Percentiles rank a stretch among this genome's conserved stretches.
Evolutionary conservation across 805 yeast species (phyloP).

Genomic region (Brettanomyces sp.): DNA sequence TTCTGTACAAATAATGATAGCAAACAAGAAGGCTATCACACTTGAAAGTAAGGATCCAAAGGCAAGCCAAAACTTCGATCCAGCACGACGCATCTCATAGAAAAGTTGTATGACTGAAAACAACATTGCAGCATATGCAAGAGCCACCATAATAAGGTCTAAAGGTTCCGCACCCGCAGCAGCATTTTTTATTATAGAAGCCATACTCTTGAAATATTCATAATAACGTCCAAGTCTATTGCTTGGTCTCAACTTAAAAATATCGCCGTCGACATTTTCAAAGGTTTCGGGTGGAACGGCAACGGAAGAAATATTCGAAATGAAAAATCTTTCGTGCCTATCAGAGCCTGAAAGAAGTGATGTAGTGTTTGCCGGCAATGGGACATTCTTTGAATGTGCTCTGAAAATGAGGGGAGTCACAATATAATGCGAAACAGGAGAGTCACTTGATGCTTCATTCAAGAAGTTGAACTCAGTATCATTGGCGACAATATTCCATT

Average conservation of each 20-base stretch:
- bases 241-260: slow-evolving; percentile 50
- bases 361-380: slow-evolving; percentile 30
- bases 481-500: slow-evolving; percentile 45
- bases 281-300: slow-evolving; percentile 14
- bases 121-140: slow-evolving; percentile 84
- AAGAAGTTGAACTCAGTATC: slow-evolving; percentile 11
- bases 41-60: slow-evolving; percentile 72
- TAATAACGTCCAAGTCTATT: slow-evolving; percentile 48
- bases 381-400: slow-evolving; percentile 12
- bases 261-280: slow-evolving; percentile 31
- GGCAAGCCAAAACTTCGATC: slow-evolving; percentile 84
- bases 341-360: slow-evolving; percentile 31
- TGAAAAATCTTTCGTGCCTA: slow-evolving; percentile 32
- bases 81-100: slow-evolving; percentile 62
- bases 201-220: slow-evolving; percentile 36
- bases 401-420: slow-evolving; percentile 53
- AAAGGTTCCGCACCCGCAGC: slow-evolving; percentile 72
- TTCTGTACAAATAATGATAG: slow-evolving; percentile 53
- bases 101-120: slow-evolving; percentile 71
- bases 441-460: not conserved
- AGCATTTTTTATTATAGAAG: slow-evolving; percentile 32
- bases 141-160: slow-evolving; percentile 68
- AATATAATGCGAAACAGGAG: slow-evolving; percentile 25
- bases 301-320: slow-evolving; percentile 21
- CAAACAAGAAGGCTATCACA: slow-evolving; percentile 74